phyloP scores from a whole-genome alignment of 2,329 filamentous ascomycete species.

The Pseudogymnoascus sp. region DNA sequence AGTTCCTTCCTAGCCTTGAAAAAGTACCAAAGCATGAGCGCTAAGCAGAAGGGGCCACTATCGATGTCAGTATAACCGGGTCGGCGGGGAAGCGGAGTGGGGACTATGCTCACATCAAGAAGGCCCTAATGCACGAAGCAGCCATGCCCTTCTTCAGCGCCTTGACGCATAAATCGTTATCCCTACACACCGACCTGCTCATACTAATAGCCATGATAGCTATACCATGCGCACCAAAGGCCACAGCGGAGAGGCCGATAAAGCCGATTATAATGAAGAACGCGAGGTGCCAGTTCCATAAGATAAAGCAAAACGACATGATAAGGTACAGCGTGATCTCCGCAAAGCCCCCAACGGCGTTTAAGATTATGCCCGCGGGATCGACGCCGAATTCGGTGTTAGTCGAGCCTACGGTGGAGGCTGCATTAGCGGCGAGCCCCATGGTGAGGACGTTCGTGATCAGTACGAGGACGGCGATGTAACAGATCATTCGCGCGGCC shows the following conservation, averaged over 20 bases:
- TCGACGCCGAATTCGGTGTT: background rate
- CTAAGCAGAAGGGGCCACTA: background rate
- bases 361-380: background rate
- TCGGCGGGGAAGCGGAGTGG: background rate
- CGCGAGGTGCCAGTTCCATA: slow-evolving; percentile 3
- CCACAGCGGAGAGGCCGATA: background rate
- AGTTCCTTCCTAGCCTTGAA: background rate
- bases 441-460: background rate
- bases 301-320: background rate
- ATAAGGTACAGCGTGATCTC: background rate
- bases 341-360: background rate
- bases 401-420: background rate
- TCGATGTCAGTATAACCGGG: background rate
- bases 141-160: background rate
- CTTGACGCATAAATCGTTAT: background rate
- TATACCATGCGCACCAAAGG: background rate
- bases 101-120: background rate
- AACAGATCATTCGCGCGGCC: background rate
- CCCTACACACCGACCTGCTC: background rate
- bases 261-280: background rate
- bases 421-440: background rate
- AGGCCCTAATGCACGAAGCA: background rate
- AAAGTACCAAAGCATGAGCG: background rate
- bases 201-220: slow-evolving; percentile 9
- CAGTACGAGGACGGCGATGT: background rate